Percentiles rank a stretch among this genome's conserved stretches.
Conservation (phyloP, 2,329 filamentous ascomycete species). For the Helotiales sp. region DNA sequence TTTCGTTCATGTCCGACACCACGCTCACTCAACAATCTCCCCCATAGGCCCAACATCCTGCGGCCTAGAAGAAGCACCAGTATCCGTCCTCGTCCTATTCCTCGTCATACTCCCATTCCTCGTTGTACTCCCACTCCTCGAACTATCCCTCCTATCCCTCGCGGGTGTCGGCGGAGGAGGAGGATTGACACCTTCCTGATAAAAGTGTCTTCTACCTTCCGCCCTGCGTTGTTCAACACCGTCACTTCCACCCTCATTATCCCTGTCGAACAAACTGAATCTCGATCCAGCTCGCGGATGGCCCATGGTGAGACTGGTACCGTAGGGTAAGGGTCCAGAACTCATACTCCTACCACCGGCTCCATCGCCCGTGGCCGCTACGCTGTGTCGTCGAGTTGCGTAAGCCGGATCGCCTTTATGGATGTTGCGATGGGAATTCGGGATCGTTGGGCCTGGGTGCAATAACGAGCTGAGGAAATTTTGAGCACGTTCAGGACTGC, state of each 20-base stretch:
- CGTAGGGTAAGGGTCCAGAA: conserved; percentile 4
- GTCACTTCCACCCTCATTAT: background rate
- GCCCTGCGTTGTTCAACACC: conserved; percentile 2
- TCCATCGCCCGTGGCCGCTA: background rate
- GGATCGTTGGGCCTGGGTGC: conserved; percentile 35
- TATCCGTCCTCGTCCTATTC: background rate
- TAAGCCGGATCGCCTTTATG: background rate
- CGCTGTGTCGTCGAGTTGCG: conserved; percentile 11
- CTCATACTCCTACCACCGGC: background rate
- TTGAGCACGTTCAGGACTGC: conserved; percentile 6
- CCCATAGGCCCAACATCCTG: background rate
- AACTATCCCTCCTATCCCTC: no score
- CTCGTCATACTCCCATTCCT: no score
- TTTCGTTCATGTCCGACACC: background rate
- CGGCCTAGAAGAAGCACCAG: background rate
- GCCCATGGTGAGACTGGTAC: background rate
- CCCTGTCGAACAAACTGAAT: background rate
- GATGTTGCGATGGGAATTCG: conserved; percentile 26
- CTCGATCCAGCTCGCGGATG: no score
- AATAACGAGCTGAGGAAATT: conserved; percentile 32
- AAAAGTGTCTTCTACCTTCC: conserved; percentile 26
- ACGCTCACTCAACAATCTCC: background rate
- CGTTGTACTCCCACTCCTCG: no score
- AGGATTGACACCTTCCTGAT: conserved; percentile 25
- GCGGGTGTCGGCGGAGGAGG: background rate